A percentile compares a stretch with the other conserved stretches of the same genome.
phyloP scores from a whole-genome alignment of 441 rosid genomes.

The Jatropha podagrica region DNA sequence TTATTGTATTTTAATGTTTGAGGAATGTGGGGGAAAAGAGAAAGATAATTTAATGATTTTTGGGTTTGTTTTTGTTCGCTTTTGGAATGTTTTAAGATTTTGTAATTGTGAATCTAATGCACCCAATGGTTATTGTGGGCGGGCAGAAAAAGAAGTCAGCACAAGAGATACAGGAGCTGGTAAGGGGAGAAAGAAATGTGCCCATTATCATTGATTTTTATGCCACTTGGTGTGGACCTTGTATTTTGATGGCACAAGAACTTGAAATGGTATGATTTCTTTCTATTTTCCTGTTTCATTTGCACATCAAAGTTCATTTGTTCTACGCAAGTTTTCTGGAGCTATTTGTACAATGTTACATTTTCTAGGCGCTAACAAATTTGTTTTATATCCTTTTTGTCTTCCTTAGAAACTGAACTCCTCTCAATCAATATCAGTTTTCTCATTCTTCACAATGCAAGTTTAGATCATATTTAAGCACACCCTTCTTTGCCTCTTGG shows the following conservation, averaged over 20 bases:
- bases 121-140: slow-evolving; percentile 20
- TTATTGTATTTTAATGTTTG: slow-evolving; percentile 15
- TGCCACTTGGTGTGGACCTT: slow-evolving; percentile 98
- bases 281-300: slow-evolving; percentile 4
- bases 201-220: slow-evolving; percentile 86
- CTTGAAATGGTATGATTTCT: slow-evolving; percentile 69
- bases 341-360: background rate
- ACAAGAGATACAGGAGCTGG: slow-evolving; percentile 74
- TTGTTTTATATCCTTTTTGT: background rate
- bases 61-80: background rate
- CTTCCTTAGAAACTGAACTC: background rate
- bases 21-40: background rate
- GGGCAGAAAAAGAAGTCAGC: slow-evolving; percentile 70
- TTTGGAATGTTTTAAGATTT: background rate
- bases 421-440: background rate
- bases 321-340: background rate
- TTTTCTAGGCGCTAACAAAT: background rate
- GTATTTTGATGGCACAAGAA: slow-evolving; percentile 91
- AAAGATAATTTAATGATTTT: background rate
- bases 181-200: slow-evolving; percentile 72
- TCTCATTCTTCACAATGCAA: background rate
- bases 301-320: too few species aligned
- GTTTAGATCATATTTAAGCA: background rate
- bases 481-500: background rate
- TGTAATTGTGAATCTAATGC: slow-evolving; percentile 13